Evolutionary conservation across 2,329 filamentous ascomycete species (phyloP), one percentile per base, ranked within the genome.

Genomic region (Aquanectria penicillioides): DNA sequence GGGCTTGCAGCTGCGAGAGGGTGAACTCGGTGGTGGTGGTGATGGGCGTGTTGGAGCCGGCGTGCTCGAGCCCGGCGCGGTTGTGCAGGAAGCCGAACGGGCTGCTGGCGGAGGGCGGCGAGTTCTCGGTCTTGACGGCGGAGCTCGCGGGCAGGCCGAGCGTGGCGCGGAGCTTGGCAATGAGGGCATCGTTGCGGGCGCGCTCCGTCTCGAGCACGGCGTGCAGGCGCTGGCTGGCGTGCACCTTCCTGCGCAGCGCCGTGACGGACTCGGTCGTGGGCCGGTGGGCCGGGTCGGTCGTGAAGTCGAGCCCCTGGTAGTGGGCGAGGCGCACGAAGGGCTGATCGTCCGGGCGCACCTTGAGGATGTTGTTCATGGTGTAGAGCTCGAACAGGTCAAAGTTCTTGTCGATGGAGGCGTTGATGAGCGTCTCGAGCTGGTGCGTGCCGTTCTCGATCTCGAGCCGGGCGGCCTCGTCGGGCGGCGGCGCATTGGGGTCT

Each of bases 401-500:
- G 65, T 92, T 91, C 75, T 89, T 91, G 77, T 95, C 92, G 64
- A 94, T 92, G 69, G 88, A 90, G 38, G 90, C 86, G 75, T 92
- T 92, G 23, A 94, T 83, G 8, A 95, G 81, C 13, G 92, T 95
- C 76, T 95, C 92, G 36, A 95, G 82, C 79, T 93, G 89, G 77
- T 94, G 91, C 12, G 92, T 86, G 58, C 95, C 95, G 72, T 93
- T 89, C 72, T 97, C 93, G 63, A 99, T 92, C 76, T 99, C 94
- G 41, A 73, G 77, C 72, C 77, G 78, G 55, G 78, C 78, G 13
- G 71, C 76, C 54, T 80, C 81, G 46, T 76, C 74, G 44, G 76
- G 74, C 5, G 72, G 59, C 2, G 78, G 76, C 40, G 81, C 71
- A 12, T 73, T 68, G 13, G 73, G 43, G 31, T 54, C 51, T 74